phyloP scores from a whole-genome alignment of 805 yeast species.

The Lachancea kluyveri region DNA sequence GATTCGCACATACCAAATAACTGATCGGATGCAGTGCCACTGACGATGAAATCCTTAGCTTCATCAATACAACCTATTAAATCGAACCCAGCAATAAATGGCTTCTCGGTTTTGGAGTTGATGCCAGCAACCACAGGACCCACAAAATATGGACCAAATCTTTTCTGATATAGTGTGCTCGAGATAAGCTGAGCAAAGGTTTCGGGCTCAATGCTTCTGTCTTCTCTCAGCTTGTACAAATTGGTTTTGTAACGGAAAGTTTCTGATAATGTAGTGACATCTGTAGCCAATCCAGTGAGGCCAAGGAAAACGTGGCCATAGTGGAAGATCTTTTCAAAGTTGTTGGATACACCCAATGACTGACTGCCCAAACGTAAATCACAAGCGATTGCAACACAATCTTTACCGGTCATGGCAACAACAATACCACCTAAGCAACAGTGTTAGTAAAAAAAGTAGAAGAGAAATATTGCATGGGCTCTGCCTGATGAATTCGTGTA shows the following conservation, averaged over 20 bases:
- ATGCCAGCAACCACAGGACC: constrained; percentile 97
- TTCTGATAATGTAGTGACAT: constrained; percentile 80
- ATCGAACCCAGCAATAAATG: constrained; percentile 94
- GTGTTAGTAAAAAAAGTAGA: not conserved
- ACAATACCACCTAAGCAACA: constrained; percentile 72
- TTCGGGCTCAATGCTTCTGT: constrained; percentile 85
- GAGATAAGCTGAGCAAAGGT: constrained; percentile 91
- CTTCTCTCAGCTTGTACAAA: constrained; percentile 84
- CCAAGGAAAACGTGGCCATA: constrained; percentile 85
- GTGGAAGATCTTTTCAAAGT: constrained; percentile 87
- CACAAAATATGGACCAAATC: constrained; percentile 95
- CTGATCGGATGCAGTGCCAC: constrained; percentile 97
- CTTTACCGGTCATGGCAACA: constrained; percentile 98
- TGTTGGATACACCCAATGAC: constrained; percentile 84
- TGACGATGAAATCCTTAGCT: constrained; percentile 89
- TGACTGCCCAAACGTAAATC: constrained; percentile 93
- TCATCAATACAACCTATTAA: constrained; percentile 93
- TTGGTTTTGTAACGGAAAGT: constrained; percentile 80
- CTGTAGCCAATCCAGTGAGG: constrained; percentile 92
- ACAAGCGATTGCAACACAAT: constrained; percentile 95
- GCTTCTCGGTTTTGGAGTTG: constrained; percentile 72
- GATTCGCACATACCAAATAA: constrained; percentile 98
- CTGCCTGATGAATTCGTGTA: too few relatives aligned
- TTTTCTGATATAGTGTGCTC: constrained; percentile 78
- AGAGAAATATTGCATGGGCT: not conserved